These are phyloP conservation scores for Pelagophyceae sp. DNA, from an alignment of 352 stramenopile genomes.

Conservation along the genomic window DNA sequence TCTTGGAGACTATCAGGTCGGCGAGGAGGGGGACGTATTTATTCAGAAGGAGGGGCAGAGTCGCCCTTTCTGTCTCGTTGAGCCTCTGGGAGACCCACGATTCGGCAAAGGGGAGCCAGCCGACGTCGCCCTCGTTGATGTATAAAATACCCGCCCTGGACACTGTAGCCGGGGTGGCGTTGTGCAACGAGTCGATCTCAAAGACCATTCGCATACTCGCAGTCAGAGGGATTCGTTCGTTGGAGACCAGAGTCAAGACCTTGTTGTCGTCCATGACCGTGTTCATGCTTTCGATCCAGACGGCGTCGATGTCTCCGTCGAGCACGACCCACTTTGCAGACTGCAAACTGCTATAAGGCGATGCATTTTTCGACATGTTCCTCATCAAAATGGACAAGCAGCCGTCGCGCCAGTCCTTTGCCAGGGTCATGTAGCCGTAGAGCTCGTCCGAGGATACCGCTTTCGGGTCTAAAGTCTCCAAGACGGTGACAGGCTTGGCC, in stretches of 20 bases:
- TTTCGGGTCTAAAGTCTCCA: slow-evolving; percentile 77
- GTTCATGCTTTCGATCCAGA: slow-evolving; percentile 56
- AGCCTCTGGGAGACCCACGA: slow-evolving; percentile 68
- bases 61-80: slow-evolving; percentile 51
- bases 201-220: slow-evolving; percentile 74
- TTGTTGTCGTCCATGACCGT: slow-evolving; percentile 85
- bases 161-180: slow-evolving; percentile 75
- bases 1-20: slow-evolving; percentile 43
- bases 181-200: slow-evolving; percentile 70
- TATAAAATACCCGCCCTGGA: slow-evolving; percentile 76
- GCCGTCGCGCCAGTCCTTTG: slow-evolving; percentile 81
- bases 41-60: slow-evolving; percentile 65
- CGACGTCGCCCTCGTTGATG: slow-evolving; percentile 64
- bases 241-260: slow-evolving; percentile 71
- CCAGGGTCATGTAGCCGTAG: slow-evolving; percentile 81
- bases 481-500: slow-evolving; percentile 63
- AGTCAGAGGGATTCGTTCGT: slow-evolving; percentile 74
- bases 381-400: slow-evolving; percentile 78
- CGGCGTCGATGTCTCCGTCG: slow-evolving; percentile 63
- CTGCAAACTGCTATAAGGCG: slow-evolving; percentile 52
- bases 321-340: slow-evolving; percentile 57
- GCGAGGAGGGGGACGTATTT: slow-evolving; percentile 73
- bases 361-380: slow-evolving; percentile 72
- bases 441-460: slow-evolving; percentile 70
- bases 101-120: slow-evolving; percentile 74